phyloP scores from a whole-genome alignment of 1,284 basidiomycete genomes.

The Apiotrichum mycotoxinovorans region DNA sequence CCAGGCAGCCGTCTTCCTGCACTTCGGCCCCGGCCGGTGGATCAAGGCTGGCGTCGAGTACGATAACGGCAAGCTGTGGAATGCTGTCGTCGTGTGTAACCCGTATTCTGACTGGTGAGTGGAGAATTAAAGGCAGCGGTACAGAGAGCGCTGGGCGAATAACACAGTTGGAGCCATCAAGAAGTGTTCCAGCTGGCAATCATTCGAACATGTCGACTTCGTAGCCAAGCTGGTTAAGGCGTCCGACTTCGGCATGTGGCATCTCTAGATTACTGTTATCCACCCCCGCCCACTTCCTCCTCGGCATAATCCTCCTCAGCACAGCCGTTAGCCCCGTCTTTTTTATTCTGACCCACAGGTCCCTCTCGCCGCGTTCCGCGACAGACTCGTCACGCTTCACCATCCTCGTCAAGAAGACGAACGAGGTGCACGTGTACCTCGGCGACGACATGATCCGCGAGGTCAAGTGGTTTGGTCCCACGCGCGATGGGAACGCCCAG shows the following conservation, averaged over 20 bases:
- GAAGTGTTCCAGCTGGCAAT: neutral
- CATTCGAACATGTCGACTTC: no score
- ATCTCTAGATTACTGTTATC: neutral
- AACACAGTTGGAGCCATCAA: no score
- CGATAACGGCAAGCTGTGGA: conserved; percentile 28
- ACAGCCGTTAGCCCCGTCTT: no score
- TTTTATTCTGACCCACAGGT: no score
- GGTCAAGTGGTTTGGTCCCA: conserved; percentile 28
- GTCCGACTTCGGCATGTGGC: no score
- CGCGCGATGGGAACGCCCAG: neutral
- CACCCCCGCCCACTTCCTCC: neutral
- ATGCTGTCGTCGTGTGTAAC: conserved; percentile 28
- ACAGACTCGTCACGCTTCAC: conserved; percentile 20
- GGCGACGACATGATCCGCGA: conserved; percentile 35
- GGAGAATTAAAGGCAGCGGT: no score
- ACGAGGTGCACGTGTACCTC: conserved; percentile 23
- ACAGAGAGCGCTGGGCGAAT: neutral
- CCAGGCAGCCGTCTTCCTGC: conserved; percentile 31
- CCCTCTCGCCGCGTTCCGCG: conserved; percentile 12
- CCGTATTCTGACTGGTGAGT: conserved; percentile 39
- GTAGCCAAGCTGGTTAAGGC: no score
- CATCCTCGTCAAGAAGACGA: conserved; percentile 15
- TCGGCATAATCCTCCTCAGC: no score
- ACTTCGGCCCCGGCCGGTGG: conserved; percentile 26
- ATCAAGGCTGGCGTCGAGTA: conserved; percentile 34